A percentile compares a stretch with the other conserved stretches of the same genome.
Conservation (phyloP, 1,139 yeast genomes). For the Lodderomyces beijingensis region DNA sequence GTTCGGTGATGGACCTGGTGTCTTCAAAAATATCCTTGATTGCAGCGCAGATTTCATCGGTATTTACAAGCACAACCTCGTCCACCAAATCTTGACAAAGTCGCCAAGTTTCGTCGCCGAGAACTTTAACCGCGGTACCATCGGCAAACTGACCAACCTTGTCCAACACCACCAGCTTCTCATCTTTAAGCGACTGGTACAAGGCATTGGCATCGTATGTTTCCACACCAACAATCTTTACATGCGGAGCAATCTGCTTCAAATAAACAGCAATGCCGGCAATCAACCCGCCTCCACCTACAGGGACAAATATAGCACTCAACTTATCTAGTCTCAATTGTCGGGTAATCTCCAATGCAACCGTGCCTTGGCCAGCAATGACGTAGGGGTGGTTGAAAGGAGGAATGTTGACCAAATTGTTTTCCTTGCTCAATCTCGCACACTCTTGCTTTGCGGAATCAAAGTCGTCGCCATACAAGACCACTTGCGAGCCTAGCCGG, state of each 20-base stretch:
- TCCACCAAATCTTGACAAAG: slow-evolving; percentile 76
- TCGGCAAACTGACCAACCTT: slow-evolving; percentile 98
- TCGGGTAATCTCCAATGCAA: slow-evolving; percentile 87
- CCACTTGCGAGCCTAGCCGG: slow-evolving; percentile 90
- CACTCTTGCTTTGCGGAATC: slow-evolving; percentile 92
- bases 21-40: slow-evolving; percentile 95
- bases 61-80: slow-evolving; percentile 79
- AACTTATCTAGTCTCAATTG: slow-evolving; percentile 77
- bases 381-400: slow-evolving; percentile 98
- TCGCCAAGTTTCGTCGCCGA: slow-evolving; percentile 91
- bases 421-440: slow-evolving; percentile 57
- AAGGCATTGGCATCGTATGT: slow-evolving; percentile 93
- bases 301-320: slow-evolving; percentile 84
- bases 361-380: slow-evolving; percentile 99
- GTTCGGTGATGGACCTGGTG: slow-evolving; percentile 90
- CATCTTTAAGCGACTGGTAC: slow-evolving; percentile 61
- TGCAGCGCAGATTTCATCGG: slow-evolving; percentile 97
- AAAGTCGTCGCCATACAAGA: slow-evolving; percentile 87
- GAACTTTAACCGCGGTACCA: slow-evolving; percentile 93
- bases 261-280: slow-evolving; percentile 88
- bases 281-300: slow-evolving; percentile 96
- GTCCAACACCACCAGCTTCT: slow-evolving; percentile 52
- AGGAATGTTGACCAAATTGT: slow-evolving; percentile 84
- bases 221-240: slow-evolving; percentile 92
- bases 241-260: slow-evolving; percentile 96